Evolutionary conservation across 257 asterid genomes (phyloP).

Genomic region (Jacaranda mimosifolia): DNA sequence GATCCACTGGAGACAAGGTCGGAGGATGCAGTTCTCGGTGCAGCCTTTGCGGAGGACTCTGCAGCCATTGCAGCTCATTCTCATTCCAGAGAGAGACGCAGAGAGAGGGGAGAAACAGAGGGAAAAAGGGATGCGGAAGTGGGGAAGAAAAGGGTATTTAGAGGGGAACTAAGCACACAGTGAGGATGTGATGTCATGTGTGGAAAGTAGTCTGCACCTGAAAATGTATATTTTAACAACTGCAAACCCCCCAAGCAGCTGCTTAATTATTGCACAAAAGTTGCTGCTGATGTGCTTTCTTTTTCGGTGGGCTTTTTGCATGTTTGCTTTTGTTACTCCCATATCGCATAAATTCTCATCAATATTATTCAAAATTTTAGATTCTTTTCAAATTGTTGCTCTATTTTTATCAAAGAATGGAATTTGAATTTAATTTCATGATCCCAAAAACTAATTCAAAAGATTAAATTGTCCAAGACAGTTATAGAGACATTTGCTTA

Average conservation of each 20-base stretch:
- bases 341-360: background rate
- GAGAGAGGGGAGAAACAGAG: background rate
- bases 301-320: background rate
- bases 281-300: constrained; percentile 2
- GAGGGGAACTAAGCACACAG: constrained; percentile 2
- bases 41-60: constrained; percentile 89
- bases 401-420: no score
- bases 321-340: background rate
- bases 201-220: constrained; percentile 5
- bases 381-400: no score
- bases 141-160: constrained; percentile 40
- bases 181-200: constrained; percentile 28
- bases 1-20: constrained; percentile 79
- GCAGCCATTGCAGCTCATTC: constrained; percentile 93
- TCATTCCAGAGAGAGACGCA: constrained; percentile 34
- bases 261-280: constrained; percentile 31
- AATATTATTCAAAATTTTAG: background rate
- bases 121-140: constrained; percentile 37
- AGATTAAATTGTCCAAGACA: no score
- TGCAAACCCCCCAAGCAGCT: constrained; percentile 8
- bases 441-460: no score
- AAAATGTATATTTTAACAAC: constrained; percentile 23
- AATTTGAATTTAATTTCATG: no score
- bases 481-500: no score
- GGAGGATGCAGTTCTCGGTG: constrained; percentile 59